Base-by-base conservation (phyloP, 2,329 filamentous ascomycete species). In the Plectosphaerella plurivora region DNA sequence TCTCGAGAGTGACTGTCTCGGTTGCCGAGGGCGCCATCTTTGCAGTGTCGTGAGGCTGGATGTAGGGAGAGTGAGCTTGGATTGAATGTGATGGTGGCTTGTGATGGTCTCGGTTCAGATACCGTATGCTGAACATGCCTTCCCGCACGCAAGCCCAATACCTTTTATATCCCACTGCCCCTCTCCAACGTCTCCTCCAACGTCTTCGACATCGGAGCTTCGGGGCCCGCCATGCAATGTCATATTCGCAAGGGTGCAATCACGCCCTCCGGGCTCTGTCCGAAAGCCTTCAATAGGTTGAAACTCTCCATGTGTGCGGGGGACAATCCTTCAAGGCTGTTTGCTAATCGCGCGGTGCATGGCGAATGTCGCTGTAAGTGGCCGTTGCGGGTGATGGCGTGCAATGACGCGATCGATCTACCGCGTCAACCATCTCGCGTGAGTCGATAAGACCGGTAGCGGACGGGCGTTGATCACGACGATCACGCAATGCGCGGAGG, bases 1-100 rank as follows among this genome's bases (percentile, higher is more conserved):
- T 57, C 25, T 58, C 48, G 45, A 59, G 53, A 24, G 62, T 65
- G 52, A 63, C 47, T 48, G 63, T 66, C 57, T 67, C 61, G 8
- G 61, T 61, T 24, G 66, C 64, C 24, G 65, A 67, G 35, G 68
- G 67, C n/a, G 67, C 66, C 67, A 70, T 70, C 35, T 14, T 58
- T 47, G 22, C n/a, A 39, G 12, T 9, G 16, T 44, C 24, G 28
- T 16, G 24, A 16, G 12, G 24, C 15, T 42, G 22, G 28, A 46
- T n/a, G 47, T n/a, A 33, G 10, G 3, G 15, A 11, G 41, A 16
- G 41, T 20, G 24, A 11, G 22, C 11, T 33, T 33, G 28, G 28
- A 8, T 33, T 33, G 28, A 33, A 8, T 33, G 11, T 33, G 11
- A 12, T 33, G 28, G 28, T 12, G 28, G 28, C 28, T 33, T 4